Evolutionary conservation across 148 eudicot genomes (phyloP).

Genomic region (Salicornia ramosissima): DNA sequence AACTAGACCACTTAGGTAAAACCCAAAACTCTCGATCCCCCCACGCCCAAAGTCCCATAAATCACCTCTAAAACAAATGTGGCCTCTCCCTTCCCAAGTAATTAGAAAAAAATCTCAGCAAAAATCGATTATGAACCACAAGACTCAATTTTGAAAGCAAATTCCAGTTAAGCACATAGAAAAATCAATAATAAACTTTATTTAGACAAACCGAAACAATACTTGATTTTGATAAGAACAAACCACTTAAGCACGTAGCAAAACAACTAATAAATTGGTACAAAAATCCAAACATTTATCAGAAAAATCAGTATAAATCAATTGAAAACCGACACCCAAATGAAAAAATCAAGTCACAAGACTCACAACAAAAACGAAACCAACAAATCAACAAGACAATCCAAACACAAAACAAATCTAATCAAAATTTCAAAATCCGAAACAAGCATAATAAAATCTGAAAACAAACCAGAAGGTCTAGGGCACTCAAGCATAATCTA

Average conservation of each 20-base stretch:
- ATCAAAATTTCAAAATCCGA: background rate
- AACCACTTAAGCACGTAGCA: background rate
- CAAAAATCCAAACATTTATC: no score
- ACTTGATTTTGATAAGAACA: no score
- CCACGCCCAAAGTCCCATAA: no score
- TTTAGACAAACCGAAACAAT: background rate
- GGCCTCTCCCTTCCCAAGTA: background rate
- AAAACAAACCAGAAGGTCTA: slow-evolving; percentile 42
- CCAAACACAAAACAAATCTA: background rate
- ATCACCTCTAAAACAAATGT: background rate
- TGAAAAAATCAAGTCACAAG: background rate
- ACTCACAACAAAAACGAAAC: background rate
- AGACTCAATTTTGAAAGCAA: background rate
- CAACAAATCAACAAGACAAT: background rate
- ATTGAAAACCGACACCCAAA: background rate
- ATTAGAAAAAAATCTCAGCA: background rate
- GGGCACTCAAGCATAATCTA: slow-evolving; percentile 70
- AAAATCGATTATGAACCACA: background rate
- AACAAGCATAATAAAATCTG: background rate
- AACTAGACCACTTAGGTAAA: no score
- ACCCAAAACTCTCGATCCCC: no score
- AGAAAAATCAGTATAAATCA: no score
- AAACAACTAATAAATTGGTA: background rate
- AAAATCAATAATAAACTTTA: no score
- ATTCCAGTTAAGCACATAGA: background rate